Evolutionary conservation across 345 rosid genomes (phyloP).

Genomic region (Eucalyptus marginata): DNA sequence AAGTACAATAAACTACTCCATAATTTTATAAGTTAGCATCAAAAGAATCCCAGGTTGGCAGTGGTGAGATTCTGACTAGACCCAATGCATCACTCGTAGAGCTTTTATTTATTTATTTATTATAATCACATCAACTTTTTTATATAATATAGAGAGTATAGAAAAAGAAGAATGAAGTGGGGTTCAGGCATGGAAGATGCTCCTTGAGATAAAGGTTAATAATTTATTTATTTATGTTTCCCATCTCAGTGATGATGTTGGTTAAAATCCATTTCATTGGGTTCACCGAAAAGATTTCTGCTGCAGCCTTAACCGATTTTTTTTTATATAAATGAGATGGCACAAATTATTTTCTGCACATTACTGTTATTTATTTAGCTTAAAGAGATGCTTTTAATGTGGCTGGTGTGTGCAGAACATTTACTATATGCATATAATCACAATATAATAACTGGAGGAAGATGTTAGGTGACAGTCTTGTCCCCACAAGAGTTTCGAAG

Average conservation of each 20-base stretch:
- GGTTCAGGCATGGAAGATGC: constrained; percentile 29
- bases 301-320: constrained; percentile 6
- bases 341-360: constrained; percentile 2
- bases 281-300: constrained; percentile 10
- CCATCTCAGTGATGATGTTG: background rate
- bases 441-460: background rate
- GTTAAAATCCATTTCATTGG: constrained; percentile 16
- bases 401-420: constrained; percentile 5
- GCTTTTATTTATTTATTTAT: background rate
- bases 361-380: background rate
- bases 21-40: background rate
- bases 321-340: background rate
- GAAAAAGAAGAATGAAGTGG: constrained; percentile 14
- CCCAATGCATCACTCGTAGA: constrained; percentile 22
- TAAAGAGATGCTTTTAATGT: constrained; percentile 35
- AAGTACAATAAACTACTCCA: background rate
- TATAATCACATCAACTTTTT: constrained; percentile 2
- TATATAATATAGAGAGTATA: background rate
- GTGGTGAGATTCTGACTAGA: constrained; percentile 45
- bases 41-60: constrained; percentile 58
- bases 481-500: constrained; percentile 6
- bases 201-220: background rate
- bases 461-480: constrained; percentile 25
- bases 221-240: background rate
- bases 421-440: background rate